A percentile compares a stretch with the other conserved stretches of the same genome.
Conservation (phyloP, 345 rosid species). For the Acer yangbiense region DNA sequence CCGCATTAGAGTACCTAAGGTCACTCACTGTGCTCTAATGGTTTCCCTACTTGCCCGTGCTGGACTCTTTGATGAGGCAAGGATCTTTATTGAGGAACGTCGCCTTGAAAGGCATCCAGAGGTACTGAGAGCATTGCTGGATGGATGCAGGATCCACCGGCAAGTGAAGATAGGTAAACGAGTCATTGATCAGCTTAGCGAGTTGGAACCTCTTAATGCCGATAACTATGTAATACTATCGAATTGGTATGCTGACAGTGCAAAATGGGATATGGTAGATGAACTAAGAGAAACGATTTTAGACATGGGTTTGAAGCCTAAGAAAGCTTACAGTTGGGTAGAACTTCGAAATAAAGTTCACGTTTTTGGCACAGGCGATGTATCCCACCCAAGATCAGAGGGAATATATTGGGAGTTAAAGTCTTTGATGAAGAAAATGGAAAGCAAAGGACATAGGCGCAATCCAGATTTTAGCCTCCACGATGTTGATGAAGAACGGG, state of each 20-base stretch:
- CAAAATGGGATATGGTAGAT: constrained; percentile 41
- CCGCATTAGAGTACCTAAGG: constrained; percentile 35
- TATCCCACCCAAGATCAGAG: constrained; percentile 55
- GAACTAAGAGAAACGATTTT: constrained; percentile 32
- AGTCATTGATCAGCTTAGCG: constrained; percentile 44
- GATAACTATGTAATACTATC: constrained; percentile 48
- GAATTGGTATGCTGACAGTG: constrained; percentile 41
- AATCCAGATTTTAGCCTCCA: constrained; percentile 34
- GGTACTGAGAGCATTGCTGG: constrained; percentile 44
- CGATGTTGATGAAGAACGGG: constrained; percentile 53
- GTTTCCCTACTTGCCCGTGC: constrained; percentile 47
- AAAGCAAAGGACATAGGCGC: constrained; percentile 11
- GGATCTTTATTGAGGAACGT: constrained; percentile 37
- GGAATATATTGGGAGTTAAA: constrained; percentile 43
- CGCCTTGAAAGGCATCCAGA: constrained; percentile 37
- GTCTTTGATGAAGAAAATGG: constrained; percentile 38
- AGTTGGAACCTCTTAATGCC: constrained; percentile 51
- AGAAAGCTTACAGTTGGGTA: constrained; percentile 55
- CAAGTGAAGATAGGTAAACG: constrained; percentile 36
- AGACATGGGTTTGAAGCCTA: constrained; percentile 53
- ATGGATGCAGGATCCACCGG: constrained; percentile 51
- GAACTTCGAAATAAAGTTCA: constrained; percentile 56
- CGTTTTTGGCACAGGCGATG: constrained; percentile 55
- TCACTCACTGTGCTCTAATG: constrained; percentile 42
- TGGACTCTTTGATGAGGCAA: constrained; percentile 46